Evolutionary conservation across 2,329 filamentous ascomycete species (phyloP), one percentile per base, ranked within the genome.

Genomic region (Penicillium frequentans): DNA sequence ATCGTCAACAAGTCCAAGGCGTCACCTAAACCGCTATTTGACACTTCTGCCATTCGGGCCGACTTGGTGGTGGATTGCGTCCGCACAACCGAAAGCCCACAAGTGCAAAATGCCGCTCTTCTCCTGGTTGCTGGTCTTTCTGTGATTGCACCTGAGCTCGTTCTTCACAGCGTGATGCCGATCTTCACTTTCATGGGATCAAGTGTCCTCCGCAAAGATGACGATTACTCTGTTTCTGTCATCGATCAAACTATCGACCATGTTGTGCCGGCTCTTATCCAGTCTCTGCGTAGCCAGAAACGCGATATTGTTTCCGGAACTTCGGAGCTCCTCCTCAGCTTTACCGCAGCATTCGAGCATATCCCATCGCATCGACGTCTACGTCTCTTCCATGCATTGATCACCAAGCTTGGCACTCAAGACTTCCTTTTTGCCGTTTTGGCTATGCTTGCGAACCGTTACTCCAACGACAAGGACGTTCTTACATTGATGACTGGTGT

Each of bases 101-200:
- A 96, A 62, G 92, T 99, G 7, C 96, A 98, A 71, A 97, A 96
- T 70, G 87, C 89, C 6, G 93, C 95, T 4, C 81, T 99, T 14
- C 84, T 98, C 9, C 81, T 99, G 26, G 90, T 98, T 56, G 92
- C 93, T 24, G 89, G 87, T 55, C 81, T 99, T 42, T 93, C 95
- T 23, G 89, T 89, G 39, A 90, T 93, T 64, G 91, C 91, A 0
- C 95, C 96, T 0, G 93, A 96, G 72, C 80, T 96, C 48, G 91
- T 99, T 3, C 82, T 99, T 56, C 93, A 99, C 76, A 97, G 92
- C 66, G 91, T 99, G 53, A 99, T 99, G 95, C 95, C 95, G 13
- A 93, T 99, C 52, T 99, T 99, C 77, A 98, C 95, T 0, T 97
- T 98, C 72, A 97, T 98, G 88, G 92, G 93, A 43, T 90, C 89